A percentile compares a stretch with the other conserved stretches of the same genome.
These are phyloP conservation scores for Cordyceps pruinosa DNA, from an alignment of 2,329 filamentous ascomycete species.

Conservation along the genomic window DNA sequence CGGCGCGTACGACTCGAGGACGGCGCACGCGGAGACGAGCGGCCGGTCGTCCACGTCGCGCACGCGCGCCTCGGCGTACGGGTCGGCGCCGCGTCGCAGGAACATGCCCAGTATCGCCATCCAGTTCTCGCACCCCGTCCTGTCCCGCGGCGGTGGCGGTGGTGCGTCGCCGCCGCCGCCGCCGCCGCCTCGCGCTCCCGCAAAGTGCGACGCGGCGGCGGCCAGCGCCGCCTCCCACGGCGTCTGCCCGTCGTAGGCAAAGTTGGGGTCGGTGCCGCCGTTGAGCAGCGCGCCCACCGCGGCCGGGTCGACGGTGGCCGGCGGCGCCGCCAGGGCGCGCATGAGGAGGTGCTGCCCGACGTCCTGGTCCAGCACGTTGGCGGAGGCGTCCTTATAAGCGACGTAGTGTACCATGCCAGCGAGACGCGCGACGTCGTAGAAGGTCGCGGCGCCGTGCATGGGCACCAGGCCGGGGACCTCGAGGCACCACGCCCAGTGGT, in stretches of 20 bases:
- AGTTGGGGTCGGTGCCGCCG: slow-evolving; percentile 1
- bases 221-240: slow-evolving; percentile 6
- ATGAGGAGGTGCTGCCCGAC: slow-evolving; percentile 6
- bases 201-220: not conserved
- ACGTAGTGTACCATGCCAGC: not conserved
- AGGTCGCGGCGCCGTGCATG: not conserved
- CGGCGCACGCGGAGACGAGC: not conserved
- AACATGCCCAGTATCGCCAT: not conserved
- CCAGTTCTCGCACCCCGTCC: not conserved
- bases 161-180: no score
- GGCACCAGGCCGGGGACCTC: not conserved
- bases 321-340: not conserved
- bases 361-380: not conserved
- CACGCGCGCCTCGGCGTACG: not conserved
- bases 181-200: no score
- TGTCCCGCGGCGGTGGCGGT: not conserved
- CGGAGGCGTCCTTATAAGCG: not conserved
- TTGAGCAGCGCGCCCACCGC: not conserved
- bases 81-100: not conserved
- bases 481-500: slow-evolving; percentile 5
- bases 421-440: slow-evolving; percentile 6
- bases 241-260: not conserved
- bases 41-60: not conserved
- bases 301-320: not conserved
- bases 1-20: not conserved